Conservation (phyloP, 108 stramenopile species). For the Nitzschia palea region DNA sequence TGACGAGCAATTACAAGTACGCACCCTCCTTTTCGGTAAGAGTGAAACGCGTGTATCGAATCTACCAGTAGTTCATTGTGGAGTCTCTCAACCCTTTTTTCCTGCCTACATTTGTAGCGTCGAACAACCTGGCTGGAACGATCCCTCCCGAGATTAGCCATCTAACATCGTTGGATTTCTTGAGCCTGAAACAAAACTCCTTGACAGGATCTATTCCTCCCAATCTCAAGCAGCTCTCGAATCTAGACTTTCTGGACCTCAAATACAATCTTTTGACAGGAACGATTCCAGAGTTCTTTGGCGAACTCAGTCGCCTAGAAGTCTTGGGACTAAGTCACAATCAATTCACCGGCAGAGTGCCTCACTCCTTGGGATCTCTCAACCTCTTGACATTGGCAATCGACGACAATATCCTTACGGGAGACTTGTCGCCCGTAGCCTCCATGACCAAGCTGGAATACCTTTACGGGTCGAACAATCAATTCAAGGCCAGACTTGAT, state of each 20-base stretch:
- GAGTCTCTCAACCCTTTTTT: background rate
- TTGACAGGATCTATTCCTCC: conserved; percentile 34
- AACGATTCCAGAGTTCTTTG: conserved; percentile 40
- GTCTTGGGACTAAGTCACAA: conserved; percentile 48
- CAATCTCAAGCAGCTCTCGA: conserved; percentile 6
- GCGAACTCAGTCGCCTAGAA: conserved; percentile 22
- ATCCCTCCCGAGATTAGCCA: conserved; percentile 48
- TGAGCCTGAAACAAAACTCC: conserved; percentile 34
- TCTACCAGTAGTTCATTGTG: too few relatives aligned
- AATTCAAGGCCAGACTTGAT: conserved; percentile 19
- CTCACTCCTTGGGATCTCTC: conserved; percentile 9
- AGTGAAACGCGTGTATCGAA: background rate
- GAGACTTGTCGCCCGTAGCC: conserved; percentile 17
- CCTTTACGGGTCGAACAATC: conserved; percentile 38
- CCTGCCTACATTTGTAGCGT: conserved; percentile 3
- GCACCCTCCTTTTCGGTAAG: conserved; percentile 33
- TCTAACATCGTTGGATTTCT: conserved; percentile 29
- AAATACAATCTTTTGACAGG: conserved; percentile 42
- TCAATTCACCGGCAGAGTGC: conserved; percentile 25
- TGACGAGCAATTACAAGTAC: conserved; percentile 23
- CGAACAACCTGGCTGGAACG: conserved; percentile 47
- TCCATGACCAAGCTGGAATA: conserved; percentile 22
- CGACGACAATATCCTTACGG: conserved; percentile 40
- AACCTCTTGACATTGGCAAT: conserved; percentile 35
- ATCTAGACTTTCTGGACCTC: conserved; percentile 43